These are phyloP conservation scores for Ophiostoma triangulosporum DNA, from an alignment of 2,329 filamentous ascomycete genomes.

Conservation along the genomic window DNA sequence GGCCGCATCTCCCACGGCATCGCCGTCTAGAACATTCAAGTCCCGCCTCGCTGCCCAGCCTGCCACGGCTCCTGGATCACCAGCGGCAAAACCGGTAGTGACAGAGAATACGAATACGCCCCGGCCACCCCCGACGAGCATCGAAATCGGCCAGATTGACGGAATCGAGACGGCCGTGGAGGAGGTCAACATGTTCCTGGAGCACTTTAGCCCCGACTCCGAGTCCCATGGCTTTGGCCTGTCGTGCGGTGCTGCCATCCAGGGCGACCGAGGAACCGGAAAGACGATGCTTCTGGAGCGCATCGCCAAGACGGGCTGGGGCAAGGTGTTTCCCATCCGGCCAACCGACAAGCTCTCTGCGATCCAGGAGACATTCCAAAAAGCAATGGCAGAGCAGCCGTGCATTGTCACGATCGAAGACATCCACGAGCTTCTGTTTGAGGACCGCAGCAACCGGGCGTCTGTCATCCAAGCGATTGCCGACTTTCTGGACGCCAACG, in stretches of 20 bases:
- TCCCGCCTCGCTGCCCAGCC: background rate
- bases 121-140: slow-evolving; percentile 16
- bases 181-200: slow-evolving; percentile 53
- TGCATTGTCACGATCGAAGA: slow-evolving; percentile 71
- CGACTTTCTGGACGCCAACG: slow-evolving; percentile 38
- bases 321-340: slow-evolving; percentile 49
- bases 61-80: background rate
- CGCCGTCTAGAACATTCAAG: background rate
- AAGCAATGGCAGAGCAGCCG: slow-evolving; percentile 54
- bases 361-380: slow-evolving; percentile 55
- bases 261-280: slow-evolving; percentile 73
- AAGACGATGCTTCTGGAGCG: slow-evolving; percentile 63
- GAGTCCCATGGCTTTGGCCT: slow-evolving; percentile 16
- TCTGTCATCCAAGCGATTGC: slow-evolving; percentile 37
- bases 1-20: slow-evolving; percentile 2
- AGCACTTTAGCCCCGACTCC: slow-evolving; percentile 15
- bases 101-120: background rate
- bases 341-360: slow-evolving; percentile 41
- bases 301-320: slow-evolving; percentile 57
- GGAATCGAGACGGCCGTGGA: slow-evolving; percentile 52
- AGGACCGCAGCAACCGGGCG: slow-evolving; percentile 37
- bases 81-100: background rate
- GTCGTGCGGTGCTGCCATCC: slow-evolving; percentile 52
- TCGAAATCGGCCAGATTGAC: slow-evolving; percentile 45
- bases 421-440: slow-evolving; percentile 55